phyloP scores from a whole-genome alignment of 2,329 filamentous ascomycete genomes.

The Sporothrix protearum region DNA sequence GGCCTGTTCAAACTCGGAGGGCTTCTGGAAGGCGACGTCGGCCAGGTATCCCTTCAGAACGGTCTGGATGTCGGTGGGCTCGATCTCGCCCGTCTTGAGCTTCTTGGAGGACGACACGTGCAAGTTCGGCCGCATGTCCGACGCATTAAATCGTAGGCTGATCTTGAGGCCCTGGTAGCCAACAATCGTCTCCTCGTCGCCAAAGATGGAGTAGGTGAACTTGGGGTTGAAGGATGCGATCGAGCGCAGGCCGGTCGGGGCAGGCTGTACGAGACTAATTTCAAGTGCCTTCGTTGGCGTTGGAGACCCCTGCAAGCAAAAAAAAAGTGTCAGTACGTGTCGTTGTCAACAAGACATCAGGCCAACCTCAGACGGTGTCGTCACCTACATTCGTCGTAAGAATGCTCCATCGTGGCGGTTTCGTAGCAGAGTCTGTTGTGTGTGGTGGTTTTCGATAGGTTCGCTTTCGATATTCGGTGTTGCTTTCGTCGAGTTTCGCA shows the following conservation, averaged over 20 bases:
- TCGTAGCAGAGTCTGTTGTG: neutral
- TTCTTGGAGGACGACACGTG: constrained; percentile 68
- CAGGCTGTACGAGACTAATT: constrained; percentile 56
- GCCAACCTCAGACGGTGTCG: neutral
- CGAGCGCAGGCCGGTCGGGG: constrained; percentile 50
- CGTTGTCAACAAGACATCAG: neutral
- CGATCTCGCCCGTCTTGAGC: constrained; percentile 64
- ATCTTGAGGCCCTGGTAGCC: constrained; percentile 82
- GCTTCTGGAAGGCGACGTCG: constrained; percentile 63
- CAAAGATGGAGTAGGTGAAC: constrained; percentile 90
- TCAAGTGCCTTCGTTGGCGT: constrained; percentile 62
- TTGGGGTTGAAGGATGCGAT: constrained; percentile 72
- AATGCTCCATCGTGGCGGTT: constrained; percentile 23
- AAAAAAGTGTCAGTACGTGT: neutral
- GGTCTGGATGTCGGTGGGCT: constrained; percentile 65
- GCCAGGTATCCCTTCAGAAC: constrained; percentile 65
- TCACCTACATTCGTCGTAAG: constrained; percentile 26
- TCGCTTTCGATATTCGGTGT: neutral
- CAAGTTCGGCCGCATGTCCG: constrained; percentile 75
- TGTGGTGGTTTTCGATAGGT: neutral
- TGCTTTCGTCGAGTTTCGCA: neutral
- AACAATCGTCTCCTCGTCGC: constrained; percentile 87
- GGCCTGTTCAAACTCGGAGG: constrained; percentile 58
- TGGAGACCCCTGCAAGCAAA: constrained; percentile 49
- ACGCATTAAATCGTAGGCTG: constrained; percentile 62